A percentile compares a stretch with the other conserved stretches of the same genome.
Conservation (phyloP, 495 filamentous ascomycete genomes). For the Neurospora hispaniola region DNA sequence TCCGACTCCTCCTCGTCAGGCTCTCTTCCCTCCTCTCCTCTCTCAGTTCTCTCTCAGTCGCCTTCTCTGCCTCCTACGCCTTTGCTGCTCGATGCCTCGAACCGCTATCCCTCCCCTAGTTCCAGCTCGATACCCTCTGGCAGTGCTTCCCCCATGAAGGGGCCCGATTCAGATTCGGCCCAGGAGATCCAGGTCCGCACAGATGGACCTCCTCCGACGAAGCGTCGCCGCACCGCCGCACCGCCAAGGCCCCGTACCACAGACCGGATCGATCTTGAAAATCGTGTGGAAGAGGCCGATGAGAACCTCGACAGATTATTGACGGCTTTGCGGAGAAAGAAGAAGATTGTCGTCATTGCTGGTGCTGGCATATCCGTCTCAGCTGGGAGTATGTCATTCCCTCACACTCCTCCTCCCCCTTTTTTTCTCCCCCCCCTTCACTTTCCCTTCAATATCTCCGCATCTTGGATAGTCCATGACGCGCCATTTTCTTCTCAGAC, state of each 20-base stretch:
- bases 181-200: constrained; percentile 41
- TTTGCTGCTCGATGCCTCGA: constrained; percentile 27
- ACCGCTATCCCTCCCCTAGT: constrained; percentile 32
- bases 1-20: constrained; percentile 16
- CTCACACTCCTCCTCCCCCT: not conserved
- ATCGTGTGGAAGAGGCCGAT: constrained; percentile 34
- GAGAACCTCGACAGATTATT: constrained; percentile 55
- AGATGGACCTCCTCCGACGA: constrained; percentile 57
- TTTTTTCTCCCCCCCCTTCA: not conserved
- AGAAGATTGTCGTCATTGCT: constrained; percentile 93
- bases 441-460: not conserved
- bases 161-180: constrained; percentile 18
- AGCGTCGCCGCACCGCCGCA: constrained; percentile 56
- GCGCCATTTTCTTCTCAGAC: not conserved
- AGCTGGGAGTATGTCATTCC: constrained; percentile 69
- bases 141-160: constrained; percentile 32
- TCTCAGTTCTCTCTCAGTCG: constrained; percentile 41
- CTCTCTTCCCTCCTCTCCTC: constrained; percentile 38
- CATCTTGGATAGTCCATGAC: not conserved
- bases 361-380: constrained; percentile 95
- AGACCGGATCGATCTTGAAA: constrained; percentile 60
- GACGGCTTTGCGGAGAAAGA: constrained; percentile 71
- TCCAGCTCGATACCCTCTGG: constrained; percentile 27
- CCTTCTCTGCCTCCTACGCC: constrained; percentile 43
- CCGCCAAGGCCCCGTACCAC: constrained; percentile 65